Conservation (phyloP, 352 stramenopile genomes). For the Phytophthora uliginosa region DNA sequence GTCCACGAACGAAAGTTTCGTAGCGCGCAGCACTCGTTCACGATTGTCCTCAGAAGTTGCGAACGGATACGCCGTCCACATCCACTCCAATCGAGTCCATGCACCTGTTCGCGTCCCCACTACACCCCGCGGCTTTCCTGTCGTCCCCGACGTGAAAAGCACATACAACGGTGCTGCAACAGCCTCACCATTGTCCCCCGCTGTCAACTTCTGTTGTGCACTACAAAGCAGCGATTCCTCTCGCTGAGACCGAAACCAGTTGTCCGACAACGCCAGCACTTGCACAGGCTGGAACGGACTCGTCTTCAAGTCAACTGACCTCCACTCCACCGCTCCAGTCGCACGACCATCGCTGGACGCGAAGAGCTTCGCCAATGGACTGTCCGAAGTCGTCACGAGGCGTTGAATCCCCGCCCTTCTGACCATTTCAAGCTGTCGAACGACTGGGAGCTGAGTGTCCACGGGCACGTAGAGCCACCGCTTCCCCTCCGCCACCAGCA, state of each 20-base stretch:
- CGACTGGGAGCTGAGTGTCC: constrained; percentile 43
- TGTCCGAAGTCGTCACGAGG: constrained; percentile 43
- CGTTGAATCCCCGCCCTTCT: constrained; percentile 22
- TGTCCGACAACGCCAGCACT: constrained; percentile 24
- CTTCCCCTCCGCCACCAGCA: constrained; percentile 40
- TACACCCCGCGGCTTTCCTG: constrained; percentile 52
- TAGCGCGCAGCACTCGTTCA: constrained; percentile 56
- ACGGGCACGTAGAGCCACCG: constrained; percentile 61
- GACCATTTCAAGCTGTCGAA: constrained; percentile 42
- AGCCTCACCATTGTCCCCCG: neutral
- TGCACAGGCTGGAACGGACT: constrained; percentile 37
- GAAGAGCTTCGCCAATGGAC: constrained; percentile 35
- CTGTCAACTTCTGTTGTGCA: neutral
- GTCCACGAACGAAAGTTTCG: constrained; percentile 61
- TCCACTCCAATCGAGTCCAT: constrained; percentile 60
- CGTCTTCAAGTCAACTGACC: constrained; percentile 1
- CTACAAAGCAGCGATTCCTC: constrained; percentile 1
- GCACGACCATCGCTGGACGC: neutral
- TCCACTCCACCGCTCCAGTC: neutral
- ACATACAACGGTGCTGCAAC: constrained; percentile 55
- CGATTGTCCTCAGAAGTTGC: neutral
- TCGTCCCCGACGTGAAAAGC: constrained; percentile 72
- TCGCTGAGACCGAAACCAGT: neutral
- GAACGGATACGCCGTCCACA: constrained; percentile 56
- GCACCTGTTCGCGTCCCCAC: constrained; percentile 54